These are phyloP conservation scores for Russula griseocarnosa DNA, from an alignment of 768 basidiomycete species.

Conservation along the genomic window DNA sequence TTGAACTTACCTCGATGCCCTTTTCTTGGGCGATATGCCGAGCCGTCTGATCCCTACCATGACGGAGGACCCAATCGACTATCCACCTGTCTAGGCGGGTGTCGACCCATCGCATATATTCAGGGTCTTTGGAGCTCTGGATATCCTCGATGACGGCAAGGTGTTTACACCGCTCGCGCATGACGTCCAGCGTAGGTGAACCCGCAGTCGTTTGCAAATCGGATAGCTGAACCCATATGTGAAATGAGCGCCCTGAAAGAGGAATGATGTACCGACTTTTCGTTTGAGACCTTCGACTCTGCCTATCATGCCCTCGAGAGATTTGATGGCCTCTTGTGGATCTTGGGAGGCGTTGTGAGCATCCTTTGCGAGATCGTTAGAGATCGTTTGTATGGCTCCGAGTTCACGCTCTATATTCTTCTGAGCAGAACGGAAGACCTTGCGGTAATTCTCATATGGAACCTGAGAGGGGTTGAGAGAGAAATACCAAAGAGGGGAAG, in stretches of 20 bases:
- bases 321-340: slow-evolving; percentile 51
- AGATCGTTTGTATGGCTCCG: slow-evolving; percentile 50
- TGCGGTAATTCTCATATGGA: slow-evolving; percentile 85
- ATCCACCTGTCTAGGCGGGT: slow-evolving; percentile 82
- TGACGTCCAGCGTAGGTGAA: slow-evolving; percentile 61
- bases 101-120: slow-evolving; percentile 74
- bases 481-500: slow-evolving; percentile 8
- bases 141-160: slow-evolving; percentile 60
- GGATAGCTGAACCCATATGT: slow-evolving; percentile 39
- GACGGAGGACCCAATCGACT: slow-evolving; percentile 86
- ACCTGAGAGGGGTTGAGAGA: slow-evolving; percentile 47
- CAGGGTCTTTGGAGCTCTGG: slow-evolving; percentile 47
- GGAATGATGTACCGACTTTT: slow-evolving; percentile 54
- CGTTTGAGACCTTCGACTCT: slow-evolving; percentile 78
- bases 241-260: slow-evolving; percentile 6
- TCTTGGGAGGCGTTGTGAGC: slow-evolving; percentile 39
- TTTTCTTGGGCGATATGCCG: slow-evolving; percentile 68
- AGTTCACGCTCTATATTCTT: slow-evolving; percentile 79
- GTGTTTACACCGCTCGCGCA: slow-evolving; percentile 71
- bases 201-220: slow-evolving; percentile 48
- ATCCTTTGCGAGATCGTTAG: slow-evolving; percentile 57
- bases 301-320: slow-evolving; percentile 72
- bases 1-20: slow-evolving; percentile 64
- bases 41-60: slow-evolving; percentile 75
- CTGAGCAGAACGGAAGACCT: slow-evolving; percentile 80